Evolutionary conservation across 2,329 filamentous ascomycete species (phyloP).

Genomic region (Botryotinia narcissicola): DNA sequence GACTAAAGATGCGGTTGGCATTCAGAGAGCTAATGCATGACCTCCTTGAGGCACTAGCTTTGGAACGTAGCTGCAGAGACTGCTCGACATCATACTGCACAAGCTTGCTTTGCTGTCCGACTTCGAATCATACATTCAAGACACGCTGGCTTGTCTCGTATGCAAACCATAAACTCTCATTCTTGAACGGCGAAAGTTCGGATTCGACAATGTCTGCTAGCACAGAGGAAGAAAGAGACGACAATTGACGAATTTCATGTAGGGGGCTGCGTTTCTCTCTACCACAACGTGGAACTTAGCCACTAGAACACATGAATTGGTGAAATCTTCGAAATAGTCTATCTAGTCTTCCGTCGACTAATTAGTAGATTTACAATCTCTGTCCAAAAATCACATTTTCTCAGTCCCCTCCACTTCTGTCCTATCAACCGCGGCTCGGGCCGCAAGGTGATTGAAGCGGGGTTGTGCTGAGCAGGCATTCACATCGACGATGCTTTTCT

Average conservation of each 20-base stretch:
- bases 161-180: neutral
- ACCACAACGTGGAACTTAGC: neutral
- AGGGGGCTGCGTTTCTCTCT: neutral
- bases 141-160: neutral
- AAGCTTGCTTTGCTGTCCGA: neutral
- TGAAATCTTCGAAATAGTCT: neutral
- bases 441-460: constrained; percentile 14
- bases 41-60: neutral
- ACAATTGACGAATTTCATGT: neutral
- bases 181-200: neutral
- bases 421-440: constrained; percentile 3
- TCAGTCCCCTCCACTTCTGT: neutral
- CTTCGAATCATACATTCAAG: neutral
- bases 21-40: constrained; percentile 8
- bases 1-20: neutral
- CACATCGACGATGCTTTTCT: neutral
- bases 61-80: neutral
- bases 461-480: neutral
- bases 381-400: neutral
- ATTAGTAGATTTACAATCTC: neutral
- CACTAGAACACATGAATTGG: neutral
- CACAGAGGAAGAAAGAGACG: neutral
- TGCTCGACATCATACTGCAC: neutral
- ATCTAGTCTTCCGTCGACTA: neutral
- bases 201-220: neutral